Conservation (phyloP, 805 yeast genomes). For the Ogataea thermomethanolica region DNA sequence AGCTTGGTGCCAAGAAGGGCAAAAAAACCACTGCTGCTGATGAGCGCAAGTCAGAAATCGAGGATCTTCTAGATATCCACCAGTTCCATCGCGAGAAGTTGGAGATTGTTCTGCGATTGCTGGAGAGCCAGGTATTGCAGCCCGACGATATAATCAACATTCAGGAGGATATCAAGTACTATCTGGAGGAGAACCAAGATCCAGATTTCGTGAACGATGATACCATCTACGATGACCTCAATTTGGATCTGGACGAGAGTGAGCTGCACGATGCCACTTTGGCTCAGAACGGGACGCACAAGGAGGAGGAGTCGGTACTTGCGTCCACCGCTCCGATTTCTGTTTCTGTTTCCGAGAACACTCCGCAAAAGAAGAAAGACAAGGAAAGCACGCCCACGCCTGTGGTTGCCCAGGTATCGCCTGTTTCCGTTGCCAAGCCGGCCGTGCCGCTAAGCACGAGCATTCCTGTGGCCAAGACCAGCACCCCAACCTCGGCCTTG, state of each 20-base stretch:
- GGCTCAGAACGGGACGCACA: constrained; percentile 8
- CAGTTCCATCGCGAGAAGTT: constrained; percentile 73
- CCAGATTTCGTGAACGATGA: constrained; percentile 95
- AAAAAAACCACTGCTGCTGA: constrained; percentile 44
- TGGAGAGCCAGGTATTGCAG: constrained; percentile 76
- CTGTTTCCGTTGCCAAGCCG: constrained; percentile 2
- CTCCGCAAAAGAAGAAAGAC: constrained; percentile 14
- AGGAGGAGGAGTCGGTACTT: constrained; percentile 19
- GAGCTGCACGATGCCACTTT: constrained; percentile 28
- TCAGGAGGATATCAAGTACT: constrained; percentile 88
- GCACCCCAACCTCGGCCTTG: constrained; percentile 16
- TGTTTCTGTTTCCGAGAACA: constrained; percentile 8
- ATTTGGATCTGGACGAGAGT: constrained; percentile 49
- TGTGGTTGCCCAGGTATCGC: constrained; percentile 11
- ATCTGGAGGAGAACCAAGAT: constrained; percentile 89
- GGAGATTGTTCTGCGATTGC: constrained; percentile 68
- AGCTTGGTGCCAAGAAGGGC: constrained; percentile 48
- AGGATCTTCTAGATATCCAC: constrained; percentile 68
- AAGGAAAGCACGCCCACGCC: constrained; percentile 16
- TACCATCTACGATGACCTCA: constrained; percentile 85
- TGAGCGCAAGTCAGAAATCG: constrained; percentile 54
- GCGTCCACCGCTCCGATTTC: constrained; percentile 8
- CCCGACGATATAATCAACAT: constrained; percentile 72
- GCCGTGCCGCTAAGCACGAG: constrained; percentile 5
- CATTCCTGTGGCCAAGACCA: constrained; percentile 1